phyloP scores from a whole-genome alignment of 176 grass and related monocot genomes.

The Alloteropsis semialata region DNA sequence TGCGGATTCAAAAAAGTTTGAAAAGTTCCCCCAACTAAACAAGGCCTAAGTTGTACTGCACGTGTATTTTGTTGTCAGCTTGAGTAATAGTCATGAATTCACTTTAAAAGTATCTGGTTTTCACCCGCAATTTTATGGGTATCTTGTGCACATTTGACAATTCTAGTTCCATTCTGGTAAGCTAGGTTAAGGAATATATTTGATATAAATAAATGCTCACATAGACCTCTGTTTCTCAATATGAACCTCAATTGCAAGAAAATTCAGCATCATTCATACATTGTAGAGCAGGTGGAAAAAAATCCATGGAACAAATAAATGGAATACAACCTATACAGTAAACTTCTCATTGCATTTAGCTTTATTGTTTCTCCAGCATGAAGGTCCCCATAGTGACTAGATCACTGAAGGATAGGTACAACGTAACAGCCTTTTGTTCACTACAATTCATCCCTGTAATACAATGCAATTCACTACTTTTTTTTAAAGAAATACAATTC shows the following conservation, averaged over 20 bases:
- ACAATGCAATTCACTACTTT: slow-evolving; percentile 7
- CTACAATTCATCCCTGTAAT: not conserved
- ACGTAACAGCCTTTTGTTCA: not conserved
- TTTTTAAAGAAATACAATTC: too few relatives aligned
- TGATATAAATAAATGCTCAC: not conserved
- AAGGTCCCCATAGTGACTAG: slow-evolving; percentile 5
- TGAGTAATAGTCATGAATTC: not conserved
- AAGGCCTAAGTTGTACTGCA: not conserved
- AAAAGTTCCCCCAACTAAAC: too few relatives aligned
- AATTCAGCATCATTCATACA: not conserved
- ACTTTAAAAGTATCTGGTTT: not conserved
- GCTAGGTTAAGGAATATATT: not conserved
- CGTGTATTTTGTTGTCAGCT: not conserved
- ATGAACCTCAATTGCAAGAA: not conserved
- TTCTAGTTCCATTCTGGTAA: not conserved
- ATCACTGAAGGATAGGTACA: not conserved
- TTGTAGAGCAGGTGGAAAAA: not conserved
- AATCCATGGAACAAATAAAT: not conserved
- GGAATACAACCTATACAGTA: not conserved
- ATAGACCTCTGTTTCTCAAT: not conserved
- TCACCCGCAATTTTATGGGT: not conserved
- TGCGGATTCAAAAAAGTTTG: too few relatives aligned
- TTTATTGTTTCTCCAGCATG: slow-evolving; percentile 5
- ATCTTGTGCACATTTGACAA: not conserved
- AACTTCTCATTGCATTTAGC: not conserved